These are phyloP conservation scores for Eutypa lata DNA, from an alignment of 2,329 filamentous ascomycete genomes.

Conservation along the genomic window DNA sequence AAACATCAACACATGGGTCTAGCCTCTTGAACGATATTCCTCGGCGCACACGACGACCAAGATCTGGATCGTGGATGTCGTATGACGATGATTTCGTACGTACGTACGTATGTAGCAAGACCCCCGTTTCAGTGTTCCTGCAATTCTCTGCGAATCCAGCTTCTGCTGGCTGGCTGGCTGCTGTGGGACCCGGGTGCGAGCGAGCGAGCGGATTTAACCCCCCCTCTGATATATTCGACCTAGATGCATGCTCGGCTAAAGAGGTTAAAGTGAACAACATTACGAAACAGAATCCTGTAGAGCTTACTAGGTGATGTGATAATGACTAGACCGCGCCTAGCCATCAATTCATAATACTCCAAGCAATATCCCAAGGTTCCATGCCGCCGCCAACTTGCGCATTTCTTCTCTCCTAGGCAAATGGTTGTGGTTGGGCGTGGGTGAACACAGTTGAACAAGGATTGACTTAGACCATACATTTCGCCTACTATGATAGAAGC, in stretches of 20 bases:
- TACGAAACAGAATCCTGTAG: constrained; percentile 13
- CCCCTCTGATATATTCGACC: not conserved
- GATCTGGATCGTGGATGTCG: not conserved
- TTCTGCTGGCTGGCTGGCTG: not conserved
- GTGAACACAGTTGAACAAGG: no score
- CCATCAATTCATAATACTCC: not conserved
- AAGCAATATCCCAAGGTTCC: no score
- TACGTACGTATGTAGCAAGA: no score
- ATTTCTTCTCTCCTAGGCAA: no score
- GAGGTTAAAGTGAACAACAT: constrained; percentile 23
- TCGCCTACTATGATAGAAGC: no score
- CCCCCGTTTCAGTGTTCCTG: not conserved
- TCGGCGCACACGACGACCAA: not conserved
- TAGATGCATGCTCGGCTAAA: constrained; percentile 24
- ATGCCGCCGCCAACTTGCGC: no score
- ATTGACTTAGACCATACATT: no score
- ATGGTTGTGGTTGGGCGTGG: no score
- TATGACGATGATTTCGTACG: not conserved
- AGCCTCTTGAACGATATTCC: not conserved
- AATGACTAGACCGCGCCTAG: not conserved
- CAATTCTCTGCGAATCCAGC: not conserved
- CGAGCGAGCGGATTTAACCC: not conserved
- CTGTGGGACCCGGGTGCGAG: not conserved
- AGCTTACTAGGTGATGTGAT: not conserved
- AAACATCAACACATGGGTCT: not conserved